These are phyloP conservation scores for Talaromyces sp. DNA, from an alignment of 2,329 filamentous ascomycete genomes.

Conservation along the genomic window DNA sequence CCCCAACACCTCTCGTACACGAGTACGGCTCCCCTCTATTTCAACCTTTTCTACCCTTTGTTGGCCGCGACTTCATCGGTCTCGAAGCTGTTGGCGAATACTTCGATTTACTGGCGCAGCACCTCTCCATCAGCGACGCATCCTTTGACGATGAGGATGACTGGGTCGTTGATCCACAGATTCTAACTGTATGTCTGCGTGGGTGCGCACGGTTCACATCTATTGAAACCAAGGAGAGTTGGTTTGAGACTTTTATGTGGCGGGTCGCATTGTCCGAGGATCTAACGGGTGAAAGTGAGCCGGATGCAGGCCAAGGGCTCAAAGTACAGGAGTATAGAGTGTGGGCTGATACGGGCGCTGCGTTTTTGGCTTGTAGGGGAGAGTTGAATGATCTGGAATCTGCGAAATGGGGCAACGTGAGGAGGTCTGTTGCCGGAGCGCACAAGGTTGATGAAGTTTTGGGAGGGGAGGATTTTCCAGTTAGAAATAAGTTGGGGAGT, in stretches of 20 bases:
- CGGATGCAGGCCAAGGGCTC: constrained; percentile 15
- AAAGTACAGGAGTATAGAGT: constrained; percentile 42
- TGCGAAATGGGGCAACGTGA: constrained; percentile 10
- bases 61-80: constrained; percentile 42
- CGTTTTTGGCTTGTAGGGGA: constrained; percentile 38
- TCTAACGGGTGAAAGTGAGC: constrained; percentile 13
- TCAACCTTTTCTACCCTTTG: constrained; percentile 38
- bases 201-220: constrained; percentile 35
- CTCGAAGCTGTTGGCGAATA: constrained; percentile 34
- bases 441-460: constrained; percentile 9
- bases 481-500: constrained; percentile 22
- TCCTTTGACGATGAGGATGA: constrained; percentile 32
- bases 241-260: constrained; percentile 44
- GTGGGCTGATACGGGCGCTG: constrained; percentile 46
- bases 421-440: constrained; percentile 14
- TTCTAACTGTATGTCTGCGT: constrained; percentile 32
- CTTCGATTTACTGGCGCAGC: constrained; percentile 33
- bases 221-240: constrained; percentile 34
- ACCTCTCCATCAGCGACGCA: constrained; percentile 36
- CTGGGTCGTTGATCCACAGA: constrained; percentile 38
- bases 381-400: constrained; percentile 19
- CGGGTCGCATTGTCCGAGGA: constrained; percentile 36
- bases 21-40: constrained; percentile 39
- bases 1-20: constrained; percentile 27
- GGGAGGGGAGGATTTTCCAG: constrained; percentile 10